These are phyloP conservation scores for Piper longum DNA, from an alignment of 164 flowering plant species.

Conservation along the genomic window DNA sequence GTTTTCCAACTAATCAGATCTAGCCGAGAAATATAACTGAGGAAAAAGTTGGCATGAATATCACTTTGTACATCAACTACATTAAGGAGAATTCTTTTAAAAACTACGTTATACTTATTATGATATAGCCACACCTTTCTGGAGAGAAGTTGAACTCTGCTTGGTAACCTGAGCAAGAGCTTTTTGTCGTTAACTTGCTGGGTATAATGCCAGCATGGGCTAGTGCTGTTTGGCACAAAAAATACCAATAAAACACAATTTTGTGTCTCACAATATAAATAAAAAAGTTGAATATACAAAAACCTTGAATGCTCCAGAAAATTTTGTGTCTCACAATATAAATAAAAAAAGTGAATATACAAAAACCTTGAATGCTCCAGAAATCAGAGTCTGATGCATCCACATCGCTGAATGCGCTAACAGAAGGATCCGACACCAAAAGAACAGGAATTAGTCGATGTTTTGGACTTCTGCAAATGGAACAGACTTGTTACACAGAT, in stretches of 20 bases:
- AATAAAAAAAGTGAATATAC: constrained; percentile 5
- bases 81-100: background rate
- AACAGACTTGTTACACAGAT: constrained; percentile 4
- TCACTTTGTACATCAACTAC: background rate
- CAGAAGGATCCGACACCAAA: constrained; percentile 31
- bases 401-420: constrained; percentile 66
- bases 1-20: constrained; percentile 81
- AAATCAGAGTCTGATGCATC: constrained; percentile 54
- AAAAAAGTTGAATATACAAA: constrained; percentile 11
- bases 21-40: constrained; percentile 53
- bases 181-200: constrained; percentile 50
- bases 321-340: background rate
- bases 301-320: constrained; percentile 65
- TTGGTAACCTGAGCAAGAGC: constrained; percentile 10
- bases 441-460: constrained; percentile 34
- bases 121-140: constrained; percentile 37
- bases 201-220: constrained; percentile 80
- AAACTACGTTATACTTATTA: background rate
- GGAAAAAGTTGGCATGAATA: constrained; percentile 2
- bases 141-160: constrained; percentile 36
- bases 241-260: background rate
- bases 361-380: constrained; percentile 59
- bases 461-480: constrained; percentile 37
- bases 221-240: constrained; percentile 32
- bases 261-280: background rate